Conservation (phyloP, 768 basidiomycete genomes). For the Brasilioporus rufonigricans region DNA sequence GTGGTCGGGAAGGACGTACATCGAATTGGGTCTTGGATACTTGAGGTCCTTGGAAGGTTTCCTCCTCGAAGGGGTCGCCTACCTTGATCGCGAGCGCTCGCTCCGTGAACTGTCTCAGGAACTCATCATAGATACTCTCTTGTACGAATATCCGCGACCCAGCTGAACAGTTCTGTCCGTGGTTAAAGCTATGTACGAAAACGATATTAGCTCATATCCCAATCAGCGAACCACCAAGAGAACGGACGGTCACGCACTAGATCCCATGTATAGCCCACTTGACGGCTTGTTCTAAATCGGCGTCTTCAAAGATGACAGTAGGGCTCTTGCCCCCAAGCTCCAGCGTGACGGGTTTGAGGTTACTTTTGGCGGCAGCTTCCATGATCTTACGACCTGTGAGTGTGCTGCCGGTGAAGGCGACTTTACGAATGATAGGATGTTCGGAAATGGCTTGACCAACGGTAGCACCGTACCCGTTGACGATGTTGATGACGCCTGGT, state of each 20-base stretch:
- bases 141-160: slow-evolving; percentile 13
- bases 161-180: slow-evolving; percentile 9
- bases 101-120: slow-evolving; percentile 2
- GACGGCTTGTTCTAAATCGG: slow-evolving; percentile 11
- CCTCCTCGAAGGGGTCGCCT: slow-evolving; percentile 1
- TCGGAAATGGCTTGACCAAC: slow-evolving; percentile 11
- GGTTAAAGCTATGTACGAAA: slow-evolving; percentile 1
- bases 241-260: slow-evolving; percentile 1
- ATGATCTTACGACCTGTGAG: slow-evolving; percentile 11
- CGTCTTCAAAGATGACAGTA: slow-evolving; percentile 10
- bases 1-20: background rate
- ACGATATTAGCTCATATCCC: background rate
- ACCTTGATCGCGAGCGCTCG: slow-evolving; percentile 11
- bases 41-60: slow-evolving; percentile 5
- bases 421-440: slow-evolving; percentile 3
- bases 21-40: slow-evolving; percentile 11
- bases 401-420: slow-evolving; percentile 13
- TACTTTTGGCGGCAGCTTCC: slow-evolving; percentile 12
- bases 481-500: slow-evolving; percentile 7
- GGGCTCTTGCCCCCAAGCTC: slow-evolving; percentile 15
- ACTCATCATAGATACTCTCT: slow-evolving; percentile 5
- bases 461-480: slow-evolving; percentile 6
- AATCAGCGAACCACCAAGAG: background rate
- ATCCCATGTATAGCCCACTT: slow-evolving; percentile 11
- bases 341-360: slow-evolving; percentile 10